Evolutionary conservation across 2,329 filamentous ascomycete genomes (phyloP), one percentile per base, ranked within the genome.

Genomic region (Monosporascus sp.): DNA sequence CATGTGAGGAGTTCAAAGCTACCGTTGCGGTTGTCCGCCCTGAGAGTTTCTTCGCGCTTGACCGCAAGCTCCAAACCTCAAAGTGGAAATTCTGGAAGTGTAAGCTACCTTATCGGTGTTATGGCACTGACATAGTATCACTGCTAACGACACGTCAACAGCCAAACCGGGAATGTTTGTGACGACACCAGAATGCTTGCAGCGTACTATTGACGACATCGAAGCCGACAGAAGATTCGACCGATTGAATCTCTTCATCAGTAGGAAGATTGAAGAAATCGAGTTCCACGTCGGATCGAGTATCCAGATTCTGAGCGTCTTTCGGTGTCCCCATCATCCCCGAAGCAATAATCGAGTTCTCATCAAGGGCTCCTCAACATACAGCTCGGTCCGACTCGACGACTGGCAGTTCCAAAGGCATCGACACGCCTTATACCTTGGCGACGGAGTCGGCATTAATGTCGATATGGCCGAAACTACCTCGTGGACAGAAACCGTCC

Each of bases 31-130:
- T 50, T 6, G 49, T 50, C 22, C 37, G 49, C 5, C 37, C 49
- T 14, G 37, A 26, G 26, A 50, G 38, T 38, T 50, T 50, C 49
- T 19, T 38, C 14, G 19, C 22, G 6, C 49, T 50, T 24, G 36
- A 50, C 37, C 17, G 31, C 26, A 50, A 50, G 26, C 49, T 50
- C 2, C 38, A 43, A n/a, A 31, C n/a, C 24, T 38, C 49, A 16
- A 44, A 26, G 49, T 50, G 49, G 49, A 50, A 50, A 24, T 50
- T 50, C 34, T 50, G 49, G 49, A 50, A 50, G 19, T 36, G 49
- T 50, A 36, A 50, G 49, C 40, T n/a, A 16, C 16, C 20, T 7
- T 24, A 5, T 14, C 48, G 7, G 22, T 40, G 17, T 7, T 22
- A 37, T 3, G 48, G 17, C 7, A n/a, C 38, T 11, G 38, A 5